Percentiles rank a stretch among this genome's conserved stretches.
phyloP scores from a whole-genome alignment of 768 basidiomycete species.

The Obba rivulosa region DNA sequence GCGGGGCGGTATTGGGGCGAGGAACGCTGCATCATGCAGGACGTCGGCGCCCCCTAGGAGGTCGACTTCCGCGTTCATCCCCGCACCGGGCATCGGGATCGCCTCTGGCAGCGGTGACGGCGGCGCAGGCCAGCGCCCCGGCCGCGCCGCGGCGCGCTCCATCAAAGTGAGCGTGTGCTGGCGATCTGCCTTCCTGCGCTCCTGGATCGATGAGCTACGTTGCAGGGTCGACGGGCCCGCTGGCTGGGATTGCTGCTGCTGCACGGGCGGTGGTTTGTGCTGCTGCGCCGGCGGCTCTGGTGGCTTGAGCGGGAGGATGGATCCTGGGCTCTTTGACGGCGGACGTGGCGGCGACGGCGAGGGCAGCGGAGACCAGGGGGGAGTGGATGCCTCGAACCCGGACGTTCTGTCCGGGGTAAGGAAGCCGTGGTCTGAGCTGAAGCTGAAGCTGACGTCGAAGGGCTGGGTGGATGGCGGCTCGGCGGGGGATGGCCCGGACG shows the following conservation, averaged over 20 bases:
- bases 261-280: neutral
- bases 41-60: slow-evolving; percentile 22
- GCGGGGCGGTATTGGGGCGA: slow-evolving; percentile 13
- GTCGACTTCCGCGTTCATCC: slow-evolving; percentile 17
- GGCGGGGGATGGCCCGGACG: slow-evolving; percentile 14
- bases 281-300: neutral
- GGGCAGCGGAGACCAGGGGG: slow-evolving; percentile 35
- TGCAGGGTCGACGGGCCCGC: neutral
- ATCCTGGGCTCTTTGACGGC: slow-evolving; percentile 11
- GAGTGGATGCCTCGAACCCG: slow-evolving; percentile 41
- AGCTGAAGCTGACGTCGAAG: slow-evolving; percentile 17
- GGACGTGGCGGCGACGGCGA: slow-evolving; percentile 40
- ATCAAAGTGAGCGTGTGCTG: slow-evolving; percentile 54
- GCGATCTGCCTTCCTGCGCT: slow-evolving; percentile 37
- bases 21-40: slow-evolving; percentile 20
- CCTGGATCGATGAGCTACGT: slow-evolving; percentile 3
- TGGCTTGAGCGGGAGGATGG: neutral
- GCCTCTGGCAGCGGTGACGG: slow-evolving; percentile 40
- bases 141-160: slow-evolving; percentile 47
- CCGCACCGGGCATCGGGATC: slow-evolving; percentile 22
- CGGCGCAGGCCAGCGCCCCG: slow-evolving; percentile 41
- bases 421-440: slow-evolving; percentile 15
- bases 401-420: slow-evolving; percentile 18
- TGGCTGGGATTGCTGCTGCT: neutral
- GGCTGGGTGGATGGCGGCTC: neutral